Evolutionary conservation across 371 early-diverging fungal genomes (phyloP), one percentile per base, ranked within the genome.

Genomic region (Mortierella sp.): DNA sequence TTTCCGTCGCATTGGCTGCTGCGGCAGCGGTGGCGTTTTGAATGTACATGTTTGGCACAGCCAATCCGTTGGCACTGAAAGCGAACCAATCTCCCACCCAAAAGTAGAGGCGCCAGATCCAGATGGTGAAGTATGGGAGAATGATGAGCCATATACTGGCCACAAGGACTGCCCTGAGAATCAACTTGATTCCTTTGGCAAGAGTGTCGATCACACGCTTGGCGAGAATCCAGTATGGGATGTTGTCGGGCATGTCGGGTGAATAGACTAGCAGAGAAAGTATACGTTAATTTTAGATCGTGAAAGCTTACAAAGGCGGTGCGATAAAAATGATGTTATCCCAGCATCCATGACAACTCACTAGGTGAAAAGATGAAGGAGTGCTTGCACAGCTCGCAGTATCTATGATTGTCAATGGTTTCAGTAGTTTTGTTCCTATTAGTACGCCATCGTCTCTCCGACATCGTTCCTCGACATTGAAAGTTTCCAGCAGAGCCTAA

Each of bases 321-420:
- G 28, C 14, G 28, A 8, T 54, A 76, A 45, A 26, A 34, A 42
- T 8, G 58, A 54, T 42, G 38, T n/a, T 72, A 24, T 50, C 38
- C 13, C 48, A 34, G 45, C n/a, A 26, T 31, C 57, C 48, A 13
- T 34, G 21, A 65, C 28, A 44, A 74, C 90, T 79, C 91, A 95
- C 96, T 92, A 74, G 96, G 95, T 42, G 95, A 94, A 79, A 98
- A 98, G 26, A 91, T 86, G 88, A 95, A 98, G 48, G 90, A 90
- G 87, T 96, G 92, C 65, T 95, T 94, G 90, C 98, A 98, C n/a
- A 98, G 92, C 85, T 98, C 98, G 88, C 98, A 98, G 82, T 94
- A 91, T 83, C 94, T 94, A 55, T 70, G 26, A 70, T 44, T 70
- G 19, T 28, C 70, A 76, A 54, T 34, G 21, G 52, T 74, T 55